Conservation (phyloP, 768 basidiomycete species). For the Naganishia vishniacii region DNA sequence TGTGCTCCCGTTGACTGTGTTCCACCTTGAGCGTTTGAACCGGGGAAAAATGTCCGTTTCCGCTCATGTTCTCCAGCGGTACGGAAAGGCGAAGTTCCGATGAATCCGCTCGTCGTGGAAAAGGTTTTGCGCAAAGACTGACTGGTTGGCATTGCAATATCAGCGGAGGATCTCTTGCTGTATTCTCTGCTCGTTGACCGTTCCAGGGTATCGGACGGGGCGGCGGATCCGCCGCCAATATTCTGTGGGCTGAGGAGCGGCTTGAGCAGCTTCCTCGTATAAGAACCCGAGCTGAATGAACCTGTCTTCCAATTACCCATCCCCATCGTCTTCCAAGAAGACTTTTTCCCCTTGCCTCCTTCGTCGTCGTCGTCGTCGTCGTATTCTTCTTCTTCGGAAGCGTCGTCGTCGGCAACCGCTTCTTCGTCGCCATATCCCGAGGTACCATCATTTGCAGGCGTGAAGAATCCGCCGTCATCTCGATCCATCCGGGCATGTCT, state of each 20-base stretch:
- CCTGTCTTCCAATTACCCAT: conserved; percentile 17
- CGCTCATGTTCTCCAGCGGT: conserved; percentile 39
- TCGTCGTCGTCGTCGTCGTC: conserved; percentile 32
- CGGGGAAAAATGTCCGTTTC: conserved; percentile 33
- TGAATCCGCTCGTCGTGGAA: conserved; percentile 45
- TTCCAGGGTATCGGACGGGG: background rate
- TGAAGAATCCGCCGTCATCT: background rate
- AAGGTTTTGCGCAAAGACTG: conserved; percentile 44
- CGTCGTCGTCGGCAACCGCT: conserved; percentile 27
- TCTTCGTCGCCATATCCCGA: background rate
- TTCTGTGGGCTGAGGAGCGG: conserved; percentile 31
- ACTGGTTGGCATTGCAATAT: conserved; percentile 6
- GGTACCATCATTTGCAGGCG: background rate
- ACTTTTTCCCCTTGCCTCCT: conserved; percentile 28
- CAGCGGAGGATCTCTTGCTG: conserved; percentile 10
- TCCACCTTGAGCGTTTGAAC: conserved; percentile 20
- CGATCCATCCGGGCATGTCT: conserved; percentile 22
- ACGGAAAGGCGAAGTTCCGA: conserved; percentile 44
- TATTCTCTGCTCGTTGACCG: background rate
- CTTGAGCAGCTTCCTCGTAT: conserved; percentile 49
- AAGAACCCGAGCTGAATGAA: conserved; percentile 25
- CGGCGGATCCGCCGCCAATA: background rate
- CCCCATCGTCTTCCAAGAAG: conserved; percentile 38
- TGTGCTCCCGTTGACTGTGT: background rate
- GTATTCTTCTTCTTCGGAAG: conserved; percentile 28